Evolutionary conservation across 352 stramenopile genomes (phyloP).

Genomic region (Phytopythium ostracodes): DNA sequence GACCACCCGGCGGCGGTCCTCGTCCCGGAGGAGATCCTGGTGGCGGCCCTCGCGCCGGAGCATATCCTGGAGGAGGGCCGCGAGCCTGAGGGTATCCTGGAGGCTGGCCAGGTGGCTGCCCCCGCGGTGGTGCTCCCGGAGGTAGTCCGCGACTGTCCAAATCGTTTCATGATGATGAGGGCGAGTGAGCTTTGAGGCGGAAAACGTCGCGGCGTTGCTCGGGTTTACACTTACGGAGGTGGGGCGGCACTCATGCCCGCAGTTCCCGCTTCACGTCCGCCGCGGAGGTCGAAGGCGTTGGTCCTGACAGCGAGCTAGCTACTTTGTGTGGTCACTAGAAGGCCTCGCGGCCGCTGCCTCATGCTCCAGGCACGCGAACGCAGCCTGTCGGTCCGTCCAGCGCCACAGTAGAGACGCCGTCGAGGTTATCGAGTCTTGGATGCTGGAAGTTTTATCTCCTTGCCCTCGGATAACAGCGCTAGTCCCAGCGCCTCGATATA

Average conservation of each 20-base stretch:
- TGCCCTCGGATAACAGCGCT: too few relatives aligned
- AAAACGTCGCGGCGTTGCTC: background rate
- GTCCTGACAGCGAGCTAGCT: background rate
- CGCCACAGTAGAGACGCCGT: background rate
- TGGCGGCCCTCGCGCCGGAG: conserved; percentile 25
- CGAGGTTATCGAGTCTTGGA: background rate
- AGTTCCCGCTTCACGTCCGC: background rate
- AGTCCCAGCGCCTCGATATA: background rate
- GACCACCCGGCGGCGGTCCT: conserved; percentile 16
- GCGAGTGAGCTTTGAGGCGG: background rate
- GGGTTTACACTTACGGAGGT: conserved; percentile 20
- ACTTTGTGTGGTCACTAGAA: background rate
- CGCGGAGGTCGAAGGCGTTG: background rate
- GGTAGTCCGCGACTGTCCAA: conserved; percentile 12
- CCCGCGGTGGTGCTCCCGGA: conserved; percentile 22
- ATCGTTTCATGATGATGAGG: background rate
- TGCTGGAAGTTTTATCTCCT: background rate
- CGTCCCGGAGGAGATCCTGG: conserved; percentile 22
- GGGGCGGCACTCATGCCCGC: conserved; percentile 20
- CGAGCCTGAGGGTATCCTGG: conserved; percentile 50
- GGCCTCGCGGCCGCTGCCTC: conserved; percentile 1
- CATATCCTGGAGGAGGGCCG: conserved; percentile 44
- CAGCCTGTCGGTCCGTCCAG: background rate
- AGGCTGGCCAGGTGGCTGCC: conserved; percentile 34
- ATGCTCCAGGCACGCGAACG: background rate